Base-by-base conservation (phyloP, 1,284 basidiomycete species). In the Phlebopus sp. region DNA sequence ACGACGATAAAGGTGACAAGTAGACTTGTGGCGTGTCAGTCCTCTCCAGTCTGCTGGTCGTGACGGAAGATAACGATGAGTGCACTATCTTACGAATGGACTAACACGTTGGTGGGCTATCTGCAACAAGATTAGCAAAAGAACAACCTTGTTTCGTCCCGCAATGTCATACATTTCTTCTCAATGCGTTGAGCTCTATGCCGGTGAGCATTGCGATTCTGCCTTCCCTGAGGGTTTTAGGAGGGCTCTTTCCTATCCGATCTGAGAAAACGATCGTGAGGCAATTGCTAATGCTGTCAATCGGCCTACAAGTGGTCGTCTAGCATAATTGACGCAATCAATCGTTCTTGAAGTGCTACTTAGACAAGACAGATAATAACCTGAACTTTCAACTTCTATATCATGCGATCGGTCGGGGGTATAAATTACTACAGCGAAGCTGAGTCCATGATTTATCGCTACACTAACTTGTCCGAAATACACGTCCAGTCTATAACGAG, bases 381-480 rank as follows among this genome's bases (percentile, higher is more conserved):
- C 4, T 23, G 21, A 23, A 23, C 6, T 23, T 29, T 29, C 27
- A 5, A 29, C 27, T 11, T 29, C 8, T 29, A 4, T 29, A 29
- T 8, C 27, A 29, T 29, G 27, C 8, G 27, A 29, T 29, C 9
- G 27, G 8, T 42, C 3, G 19, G 11, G 34, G 39, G 37, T 46
- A 44, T 55, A n/a, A 13, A 59, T 21, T 44, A 59, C 17, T 44
- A 36, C 23, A 15, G 19, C 25, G 32, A 23, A 32, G 23, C 14
- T 18, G 14, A 3, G 6, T 30, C 45, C 45, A 23, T n/a, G 14
- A 30, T 17, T 42, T 63, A 64, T 50, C 10, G 47, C 35, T 64
- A 55, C 58, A 61, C 15, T 51, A 27, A 35, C 47, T 10, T 48
- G 55, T 53, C 46, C 51, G 27, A 42, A 14, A n/a, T 57, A 43